Evolutionary conservation across 352 stramenopile genomes (phyloP), one percentile per base, ranked within the genome.

Genomic region (Phytophthora sojae): DNA sequence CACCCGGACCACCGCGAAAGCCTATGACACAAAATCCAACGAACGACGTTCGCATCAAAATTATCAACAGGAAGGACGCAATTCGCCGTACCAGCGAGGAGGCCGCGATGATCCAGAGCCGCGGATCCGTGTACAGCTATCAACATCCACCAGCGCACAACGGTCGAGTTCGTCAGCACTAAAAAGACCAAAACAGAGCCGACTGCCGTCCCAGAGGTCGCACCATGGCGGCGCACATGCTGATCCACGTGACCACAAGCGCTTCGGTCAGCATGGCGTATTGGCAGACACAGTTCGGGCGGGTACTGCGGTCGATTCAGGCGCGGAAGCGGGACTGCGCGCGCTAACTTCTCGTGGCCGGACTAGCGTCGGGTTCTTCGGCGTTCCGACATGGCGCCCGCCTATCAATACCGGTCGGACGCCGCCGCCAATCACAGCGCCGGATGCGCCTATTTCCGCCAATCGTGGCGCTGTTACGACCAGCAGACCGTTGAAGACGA

Each of bases 151-250:
- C 39, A 64, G 42, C 14, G 49, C 26, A 63, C 44, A 26, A 63
- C 61, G 45, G 45, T 52, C 45, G 45, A 52, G 45, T 52, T 30
- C n/a, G 45, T 68, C 61, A 45, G 45, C 60, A 47, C 32, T 1
- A 19, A 47, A 62, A 2, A 52, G 42, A 56, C 25, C 9, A 44
- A 29, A 12, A 29, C 11, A 26, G n/a, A 50, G 15, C 12, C 57
- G 47, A 26, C 15, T n/a, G 57, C 2, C n/a, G 15, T 23, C n/a
- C 26, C 23, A 58, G 17, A 23, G 47, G 5, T 57, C 81, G 54
- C 60, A 93, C 85, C 85, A 93, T 91, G 63, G 69, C 65, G 8
- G 69, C 69, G 69, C 85, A 92, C 79, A 92, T 82, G 70, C 75
- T 70, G 63, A 84, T 69, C 85, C 83, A 91, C 54, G 83, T 82